phyloP scores from a whole-genome alignment of 805 yeast species.

The Saccharomycopsis olivae region DNA sequence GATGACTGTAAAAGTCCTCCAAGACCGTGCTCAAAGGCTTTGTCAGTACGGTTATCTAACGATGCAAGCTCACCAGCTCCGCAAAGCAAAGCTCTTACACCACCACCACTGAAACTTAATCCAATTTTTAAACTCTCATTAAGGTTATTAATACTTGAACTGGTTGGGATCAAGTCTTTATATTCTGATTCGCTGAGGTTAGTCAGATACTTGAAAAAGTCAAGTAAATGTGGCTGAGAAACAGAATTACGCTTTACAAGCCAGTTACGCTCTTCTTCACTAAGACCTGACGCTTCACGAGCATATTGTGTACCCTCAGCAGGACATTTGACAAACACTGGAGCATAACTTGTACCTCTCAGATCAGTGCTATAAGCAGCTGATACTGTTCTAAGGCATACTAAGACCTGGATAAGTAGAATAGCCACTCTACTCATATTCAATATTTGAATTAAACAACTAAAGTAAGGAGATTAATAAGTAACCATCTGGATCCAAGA shows the following conservation, averaged over 20 bases:
- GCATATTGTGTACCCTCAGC: conserved; percentile 22
- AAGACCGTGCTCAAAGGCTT: conserved; percentile 43
- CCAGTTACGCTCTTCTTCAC: conserved; percentile 43
- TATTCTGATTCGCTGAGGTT: conserved; percentile 20
- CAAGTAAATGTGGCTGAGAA: conserved; percentile 35
- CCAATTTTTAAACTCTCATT: conserved; percentile 38
- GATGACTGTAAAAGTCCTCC: conserved; percentile 68
- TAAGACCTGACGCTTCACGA: conserved; percentile 33
- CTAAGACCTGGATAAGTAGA: too few species aligned
- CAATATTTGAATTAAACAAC: too few species aligned
- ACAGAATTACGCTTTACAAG: conserved; percentile 34
- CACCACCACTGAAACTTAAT: conserved; percentile 75
- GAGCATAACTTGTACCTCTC: too few species aligned
- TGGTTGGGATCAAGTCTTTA: too few species aligned
- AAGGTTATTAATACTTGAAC: conserved; percentile 33
- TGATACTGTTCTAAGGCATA: too few species aligned
- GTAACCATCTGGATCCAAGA: too few species aligned
- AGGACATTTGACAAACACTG: conserved; percentile 49
- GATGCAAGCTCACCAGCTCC: conserved; percentile 84
- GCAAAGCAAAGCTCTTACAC: conserved; percentile 75
- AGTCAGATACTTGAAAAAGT: conserved; percentile 31
- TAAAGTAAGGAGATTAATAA: too few species aligned
- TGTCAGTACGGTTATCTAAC: conserved; percentile 58
- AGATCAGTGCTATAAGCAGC: too few species aligned
- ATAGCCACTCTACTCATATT: too few species aligned